Evolutionary conservation across 768 basidiomycete genomes (phyloP), one percentile per base, ranked within the genome.

Genomic region (Pluteus cervinus): DNA sequence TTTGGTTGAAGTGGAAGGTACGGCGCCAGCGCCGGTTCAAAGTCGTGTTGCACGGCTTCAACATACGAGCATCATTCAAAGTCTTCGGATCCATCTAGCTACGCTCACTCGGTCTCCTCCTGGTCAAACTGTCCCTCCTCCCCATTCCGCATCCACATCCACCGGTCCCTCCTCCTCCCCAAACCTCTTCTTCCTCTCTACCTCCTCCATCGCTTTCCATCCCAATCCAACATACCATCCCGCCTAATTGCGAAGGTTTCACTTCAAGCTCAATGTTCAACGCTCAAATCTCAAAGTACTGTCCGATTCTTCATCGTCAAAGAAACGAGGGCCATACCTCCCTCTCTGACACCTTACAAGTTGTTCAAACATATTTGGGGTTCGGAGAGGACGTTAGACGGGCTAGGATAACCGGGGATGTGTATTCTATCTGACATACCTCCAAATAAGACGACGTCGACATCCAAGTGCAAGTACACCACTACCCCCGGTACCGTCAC

Each of bases 281-380:
- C 53, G 4, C 38, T 60, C 7, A 56, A 53, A 39, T 53, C 55
- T 7, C 42, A 54, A 10, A 43, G 40, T 16, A 55, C 56, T 36
- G 38, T 57, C 10, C 55, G 51, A 36, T 44, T 54, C 4, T 50
- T 51, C 2, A n/a, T n/a, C n/a, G n/a, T n/a, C n/a, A n/a, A n/a
- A n/a, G n/a, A n/a, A n/a, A n/a, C n/a, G n/a, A 48, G 9, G 42
- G 49, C 16, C 32, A 35, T 6, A 31, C 45, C 5, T 36, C 43
- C 25, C 38, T 40, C 3, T 37, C 42, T 22, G 30, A 42, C 12
- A 40, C 55, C 10, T 32, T 51, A 0, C 37, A 43, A 9, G 39
- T 33, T 24, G 43, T 58, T 22, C 49, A 55, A 28, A 37, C 36
- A 1, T 51, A 50, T 16, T 40, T 53, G 5, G 46, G 40, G n/a